Evolutionary conservation across 176 grass and related monocot species (phyloP).

Genomic region (Cocos nucifera): DNA sequence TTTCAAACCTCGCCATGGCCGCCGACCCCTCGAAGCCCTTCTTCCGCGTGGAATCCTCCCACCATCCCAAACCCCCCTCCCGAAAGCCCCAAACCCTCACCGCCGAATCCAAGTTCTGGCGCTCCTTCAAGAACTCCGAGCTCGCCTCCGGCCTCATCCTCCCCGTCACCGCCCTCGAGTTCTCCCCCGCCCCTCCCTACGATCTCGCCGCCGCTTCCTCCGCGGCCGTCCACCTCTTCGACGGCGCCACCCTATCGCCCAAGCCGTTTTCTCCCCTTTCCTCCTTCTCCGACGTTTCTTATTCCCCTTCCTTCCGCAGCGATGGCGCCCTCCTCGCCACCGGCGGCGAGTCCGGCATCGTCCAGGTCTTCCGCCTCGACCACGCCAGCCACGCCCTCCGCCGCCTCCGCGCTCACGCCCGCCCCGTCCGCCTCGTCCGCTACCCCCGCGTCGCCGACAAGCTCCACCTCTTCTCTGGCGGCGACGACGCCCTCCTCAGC

Average conservation of each 20-base stretch:
- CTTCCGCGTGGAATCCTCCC: constrained; percentile 35
- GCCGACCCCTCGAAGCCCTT: constrained; percentile 37
- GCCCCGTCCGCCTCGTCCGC: constrained; percentile 49
- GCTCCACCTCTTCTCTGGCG: constrained; percentile 62
- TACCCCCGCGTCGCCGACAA: constrained; percentile 69
- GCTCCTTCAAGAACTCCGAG: constrained; percentile 53
- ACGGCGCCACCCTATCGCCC: constrained; percentile 18
- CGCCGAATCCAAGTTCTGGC: constrained; percentile 61
- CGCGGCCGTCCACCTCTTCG: constrained; percentile 53
- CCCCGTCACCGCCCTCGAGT: constrained; percentile 59
- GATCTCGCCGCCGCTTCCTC: constrained; percentile 53
- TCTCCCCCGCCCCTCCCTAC: constrained; percentile 33
- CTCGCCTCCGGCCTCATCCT: constrained; percentile 40
- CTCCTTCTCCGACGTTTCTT: constrained; percentile 49
- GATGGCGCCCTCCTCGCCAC: constrained; percentile 72
- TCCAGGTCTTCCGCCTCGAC: constrained; percentile 69
- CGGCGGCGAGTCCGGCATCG: constrained; percentile 51
- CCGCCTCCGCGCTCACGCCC: constrained; percentile 46
- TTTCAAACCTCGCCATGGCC: constrained; percentile 36
- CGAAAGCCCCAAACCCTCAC: constrained; percentile 16
- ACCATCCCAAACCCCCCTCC: constrained; percentile 26
- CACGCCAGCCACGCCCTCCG: constrained; percentile 40
- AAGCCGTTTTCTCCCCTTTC: constrained; percentile 24
- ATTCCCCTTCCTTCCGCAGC: constrained; percentile 77
- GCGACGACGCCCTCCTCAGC: constrained; percentile 62